phyloP scores from a whole-genome alignment of 768 basidiomycete genomes.

The Kwoniella sp. region DNA sequence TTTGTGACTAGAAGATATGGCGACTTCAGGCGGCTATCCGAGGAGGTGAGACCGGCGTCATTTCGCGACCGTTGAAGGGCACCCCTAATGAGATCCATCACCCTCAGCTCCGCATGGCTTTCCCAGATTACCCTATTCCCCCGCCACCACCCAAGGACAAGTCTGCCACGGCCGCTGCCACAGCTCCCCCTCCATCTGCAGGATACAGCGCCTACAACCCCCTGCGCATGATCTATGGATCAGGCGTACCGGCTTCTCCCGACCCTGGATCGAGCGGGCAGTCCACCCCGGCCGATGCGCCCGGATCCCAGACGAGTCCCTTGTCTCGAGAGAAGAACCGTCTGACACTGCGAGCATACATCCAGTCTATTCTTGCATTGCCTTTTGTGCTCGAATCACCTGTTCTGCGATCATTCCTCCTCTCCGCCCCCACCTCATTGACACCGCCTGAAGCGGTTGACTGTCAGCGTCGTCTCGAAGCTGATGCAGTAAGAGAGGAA shows the following conservation, averaged over 20 bases:
- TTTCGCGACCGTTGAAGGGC: neutral
- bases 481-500: conserved; percentile 79
- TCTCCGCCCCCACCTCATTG: conserved; percentile 68
- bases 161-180: conserved; percentile 53
- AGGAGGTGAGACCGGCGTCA: conserved; percentile 60
- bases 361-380: conserved; percentile 71
- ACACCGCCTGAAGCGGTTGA: conserved; percentile 73
- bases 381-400: conserved; percentile 75
- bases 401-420: conserved; percentile 77
- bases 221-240: conserved; percentile 40
- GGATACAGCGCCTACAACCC: conserved; percentile 46
- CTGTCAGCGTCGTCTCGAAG: conserved; percentile 73
- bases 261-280: conserved; percentile 7
- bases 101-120: conserved; percentile 72
- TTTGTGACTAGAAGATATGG: conserved; percentile 91
- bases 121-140: conserved; percentile 75
- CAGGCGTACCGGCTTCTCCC: conserved; percentile 1
- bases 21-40: conserved; percentile 82
- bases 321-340: conserved; percentile 90
- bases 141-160: conserved; percentile 82
- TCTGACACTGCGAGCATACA: conserved; percentile 84
- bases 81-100: neutral
- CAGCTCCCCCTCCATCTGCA: conserved; percentile 7
- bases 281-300: conserved; percentile 12
- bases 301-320: conserved; percentile 47